Evolutionary conservation across 2,329 filamentous ascomycete species (phyloP).

Genomic region (Scedosporium apiospermum): DNA sequence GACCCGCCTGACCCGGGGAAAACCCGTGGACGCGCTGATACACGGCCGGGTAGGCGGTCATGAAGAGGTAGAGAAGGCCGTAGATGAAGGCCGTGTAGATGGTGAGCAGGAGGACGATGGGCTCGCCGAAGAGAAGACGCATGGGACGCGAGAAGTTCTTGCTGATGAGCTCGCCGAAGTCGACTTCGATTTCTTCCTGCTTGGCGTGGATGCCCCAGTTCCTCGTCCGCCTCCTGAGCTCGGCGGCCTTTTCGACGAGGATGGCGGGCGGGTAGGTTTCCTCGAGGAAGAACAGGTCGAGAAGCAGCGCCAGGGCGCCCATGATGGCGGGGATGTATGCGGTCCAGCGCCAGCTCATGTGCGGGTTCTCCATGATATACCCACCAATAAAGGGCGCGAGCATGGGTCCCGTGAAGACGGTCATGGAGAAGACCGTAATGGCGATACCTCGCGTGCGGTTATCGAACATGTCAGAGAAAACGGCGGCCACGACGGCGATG

Average conservation of each 20-base stretch:
- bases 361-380: constrained; percentile 47
- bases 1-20: constrained; percentile 57
- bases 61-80: constrained; percentile 71
- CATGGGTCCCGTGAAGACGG: constrained; percentile 56
- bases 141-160: constrained; percentile 61
- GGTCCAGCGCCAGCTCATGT: constrained; percentile 66
- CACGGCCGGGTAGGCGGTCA: constrained; percentile 76
- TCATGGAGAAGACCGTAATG: constrained; percentile 33
- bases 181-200: constrained; percentile 62
- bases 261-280: constrained; percentile 65
- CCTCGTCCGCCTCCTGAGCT: constrained; percentile 52
- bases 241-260: constrained; percentile 49
- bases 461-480: constrained; percentile 65
- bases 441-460: constrained; percentile 48
- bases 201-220: constrained; percentile 66
- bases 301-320: constrained; percentile 48
- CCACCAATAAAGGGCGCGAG: constrained; percentile 61
- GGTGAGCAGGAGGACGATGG: constrained; percentile 58
- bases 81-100: constrained; percentile 71
- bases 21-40: constrained; percentile 67
- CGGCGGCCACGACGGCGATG: constrained; percentile 58
- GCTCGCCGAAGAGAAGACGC: constrained; percentile 56
- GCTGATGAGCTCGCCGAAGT: constrained; percentile 51
- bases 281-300: constrained; percentile 53
- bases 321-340: constrained; percentile 55